phyloP scores from a whole-genome alignment of 1,139 yeast genomes.

The Yamadazyma siamensis region DNA sequence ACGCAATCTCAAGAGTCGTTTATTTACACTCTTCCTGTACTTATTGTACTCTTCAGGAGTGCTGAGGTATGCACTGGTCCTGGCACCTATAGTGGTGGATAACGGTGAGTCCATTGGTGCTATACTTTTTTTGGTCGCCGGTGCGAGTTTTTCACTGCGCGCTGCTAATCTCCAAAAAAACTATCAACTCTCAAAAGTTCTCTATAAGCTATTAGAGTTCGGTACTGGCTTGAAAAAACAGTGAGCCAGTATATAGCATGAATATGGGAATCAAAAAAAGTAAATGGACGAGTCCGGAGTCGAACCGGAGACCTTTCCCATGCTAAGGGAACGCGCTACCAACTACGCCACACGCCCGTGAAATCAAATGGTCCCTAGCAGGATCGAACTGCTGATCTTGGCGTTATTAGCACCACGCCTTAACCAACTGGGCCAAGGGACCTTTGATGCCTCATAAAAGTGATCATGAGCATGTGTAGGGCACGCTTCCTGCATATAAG shows the following conservation, averaged over 20 bases:
- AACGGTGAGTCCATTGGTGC: constrained; percentile 35
- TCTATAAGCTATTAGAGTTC: too few species aligned
- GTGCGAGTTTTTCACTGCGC: constrained; percentile 2
- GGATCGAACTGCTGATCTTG: constrained; percentile 85
- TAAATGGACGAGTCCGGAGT: constrained; percentile 81
- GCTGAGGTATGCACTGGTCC: constrained; percentile 47
- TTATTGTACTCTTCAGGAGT: constrained; percentile 50
- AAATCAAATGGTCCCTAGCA: constrained; percentile 64
- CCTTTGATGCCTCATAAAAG: too few species aligned
- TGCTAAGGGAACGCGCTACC: constrained; percentile 93
- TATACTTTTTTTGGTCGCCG: constrained; percentile 1
- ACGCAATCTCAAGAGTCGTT: constrained; percentile 53
- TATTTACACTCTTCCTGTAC: constrained; percentile 44
- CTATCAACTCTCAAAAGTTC: neutral
- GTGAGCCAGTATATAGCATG: too few species aligned
- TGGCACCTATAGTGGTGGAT: constrained; percentile 43
- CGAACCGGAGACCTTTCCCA: constrained; percentile 90
- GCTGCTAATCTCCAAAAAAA: neutral
- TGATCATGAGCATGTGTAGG: too few species aligned
- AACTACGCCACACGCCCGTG: constrained; percentile 87
- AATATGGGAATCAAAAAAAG: constrained; percentile 14
- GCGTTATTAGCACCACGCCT: constrained; percentile 89
- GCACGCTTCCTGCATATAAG: too few species aligned
- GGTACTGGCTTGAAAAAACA: too few species aligned
- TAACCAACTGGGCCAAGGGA: constrained; percentile 90